Evolutionary conservation across 768 basidiomycete species (phyloP), one percentile per base, ranked within the genome.

Genomic region (Hirschioporus abietinus): DNA sequence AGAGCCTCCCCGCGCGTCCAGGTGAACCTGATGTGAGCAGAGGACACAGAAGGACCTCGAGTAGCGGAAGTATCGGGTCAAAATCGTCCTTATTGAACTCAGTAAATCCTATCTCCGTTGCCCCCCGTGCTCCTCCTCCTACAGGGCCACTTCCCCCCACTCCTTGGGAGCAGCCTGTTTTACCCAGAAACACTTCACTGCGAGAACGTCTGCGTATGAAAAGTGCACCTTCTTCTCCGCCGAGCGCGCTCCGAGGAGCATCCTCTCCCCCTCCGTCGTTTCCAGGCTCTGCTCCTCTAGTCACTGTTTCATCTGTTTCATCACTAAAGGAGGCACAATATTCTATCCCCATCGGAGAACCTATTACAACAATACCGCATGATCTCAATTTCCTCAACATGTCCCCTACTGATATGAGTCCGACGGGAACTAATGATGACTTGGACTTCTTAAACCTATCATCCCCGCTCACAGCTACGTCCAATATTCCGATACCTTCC

Each of bases 161-260:
- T 35, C 69, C 68, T 27, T 71, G 67, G 34, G 72, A 68, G 8
- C 68, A 67, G 66, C 69, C 72, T 23, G 65, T 65, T 35, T 66
- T 69, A 10, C 70, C 72, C 7, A 77, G 80, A 7, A 75, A 78
- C 60, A 69, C 81, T 1, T 85, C 87, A 12, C 70, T 91, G 70
- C 86, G 82, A 70, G 85, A 85, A 68, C 88, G 91, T 35, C 71
- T 91, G 65, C 87, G 91, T 63, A 86, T 89, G 63, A 82, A 87
- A 63, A 91, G 88, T 71, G 81, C 88, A 3, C 88, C 88, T 25
- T 76, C 86, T 10, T 71, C 78, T 1, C 62, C 71, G 15, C 68
- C 42, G 12, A 52, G 42, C 42, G 42, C 42, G 4, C 42, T 52
- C 42, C 42, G 42, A 52, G 42, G 42, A 52, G 12, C 42, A 52